These are phyloP conservation scores for Coniella lustricola DNA, from an alignment of 2,329 filamentous ascomycete species.

Conservation along the genomic window DNA sequence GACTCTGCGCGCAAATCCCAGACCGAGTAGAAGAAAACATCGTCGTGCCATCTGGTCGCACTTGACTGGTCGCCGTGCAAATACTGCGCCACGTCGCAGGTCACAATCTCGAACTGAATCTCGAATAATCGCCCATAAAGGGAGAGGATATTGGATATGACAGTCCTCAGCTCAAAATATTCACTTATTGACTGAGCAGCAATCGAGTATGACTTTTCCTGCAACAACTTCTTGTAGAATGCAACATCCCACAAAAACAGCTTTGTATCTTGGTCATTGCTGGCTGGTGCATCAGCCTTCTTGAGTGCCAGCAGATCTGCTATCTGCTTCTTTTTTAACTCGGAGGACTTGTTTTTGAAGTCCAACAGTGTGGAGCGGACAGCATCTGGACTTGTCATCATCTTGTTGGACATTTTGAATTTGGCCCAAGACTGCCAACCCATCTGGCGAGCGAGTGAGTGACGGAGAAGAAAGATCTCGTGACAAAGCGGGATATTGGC, in stretches of 20 bases:
- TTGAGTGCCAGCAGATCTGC: conserved; percentile 44
- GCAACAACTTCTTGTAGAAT: conserved; percentile 45
- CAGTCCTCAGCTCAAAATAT: conserved; percentile 12
- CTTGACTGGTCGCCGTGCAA: background rate
- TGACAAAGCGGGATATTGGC: background rate
- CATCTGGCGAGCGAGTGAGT: conserved; percentile 2
- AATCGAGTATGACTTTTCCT: background rate
- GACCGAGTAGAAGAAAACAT: conserved; percentile 8
- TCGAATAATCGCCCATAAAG: conserved; percentile 10
- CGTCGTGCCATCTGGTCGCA: conserved; percentile 11
- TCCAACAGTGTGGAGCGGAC: background rate
- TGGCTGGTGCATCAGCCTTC: conserved; percentile 30
- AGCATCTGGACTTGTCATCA: background rate
- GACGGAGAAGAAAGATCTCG: conserved; percentile 2
- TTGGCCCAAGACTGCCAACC: background rate
- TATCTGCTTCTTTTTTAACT: conserved; percentile 30
- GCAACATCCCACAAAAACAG: conserved; percentile 51
- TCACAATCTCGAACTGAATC: conserved; percentile 5
- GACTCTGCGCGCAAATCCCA: background rate
- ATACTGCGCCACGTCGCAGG: background rate
- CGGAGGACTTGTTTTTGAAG: background rate
- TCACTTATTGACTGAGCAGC: conserved; percentile 1
- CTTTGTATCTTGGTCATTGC: conserved; percentile 26
- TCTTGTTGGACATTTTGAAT: conserved; percentile 1
- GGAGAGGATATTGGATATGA: background rate